A percentile compares a stretch with the other conserved stretches of the same genome.
phyloP scores from a whole-genome alignment of 1,284 basidiomycete species.

The Leccinum huronense region DNA sequence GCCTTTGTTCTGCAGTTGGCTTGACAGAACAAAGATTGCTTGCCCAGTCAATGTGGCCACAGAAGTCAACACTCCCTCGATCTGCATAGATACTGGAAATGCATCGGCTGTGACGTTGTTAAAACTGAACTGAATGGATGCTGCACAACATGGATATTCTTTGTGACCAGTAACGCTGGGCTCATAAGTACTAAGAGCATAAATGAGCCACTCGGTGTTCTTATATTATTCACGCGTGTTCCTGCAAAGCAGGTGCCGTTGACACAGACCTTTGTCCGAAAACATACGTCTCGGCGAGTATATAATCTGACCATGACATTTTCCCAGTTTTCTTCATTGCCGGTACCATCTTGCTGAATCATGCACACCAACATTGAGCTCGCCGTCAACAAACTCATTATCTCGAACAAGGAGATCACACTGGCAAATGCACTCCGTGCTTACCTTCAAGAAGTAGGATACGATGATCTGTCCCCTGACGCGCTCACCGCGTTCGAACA shows the following conservation, averaged over 20 bases:
- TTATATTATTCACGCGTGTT: not conserved
- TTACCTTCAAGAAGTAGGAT: conserved; percentile 16
- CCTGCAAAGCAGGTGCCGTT: not conserved
- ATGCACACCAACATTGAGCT: conserved; percentile 22
- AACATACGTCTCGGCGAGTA: conserved; percentile 4
- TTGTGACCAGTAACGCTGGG: not conserved
- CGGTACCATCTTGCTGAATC: not conserved
- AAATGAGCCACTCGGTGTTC: conserved; percentile 12
- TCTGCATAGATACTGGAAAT: not conserved
- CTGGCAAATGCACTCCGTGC: conserved; percentile 13
- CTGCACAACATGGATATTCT: not conserved
- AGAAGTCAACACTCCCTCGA: not conserved
- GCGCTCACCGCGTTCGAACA: conserved; percentile 16
- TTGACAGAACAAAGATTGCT: not conserved
- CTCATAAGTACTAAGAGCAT: not conserved
- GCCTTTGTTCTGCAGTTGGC: not conserved
- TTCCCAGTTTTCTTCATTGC: not conserved
- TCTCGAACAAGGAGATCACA: conserved; percentile 10
- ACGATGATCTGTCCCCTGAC: conserved; percentile 7
- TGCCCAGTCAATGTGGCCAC: not conserved
- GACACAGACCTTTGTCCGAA: conserved; percentile 10
- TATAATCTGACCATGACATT: conserved; percentile 6
- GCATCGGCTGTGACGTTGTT: not conserved
- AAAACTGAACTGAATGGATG: not conserved
- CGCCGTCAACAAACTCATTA: conserved; percentile 12